Percentiles rank a stretch among this genome's conserved stretches.
Evolutionary conservation across 2,329 filamentous ascomycete genomes (phyloP).

Genomic region (Nemania abortiva): DNA sequence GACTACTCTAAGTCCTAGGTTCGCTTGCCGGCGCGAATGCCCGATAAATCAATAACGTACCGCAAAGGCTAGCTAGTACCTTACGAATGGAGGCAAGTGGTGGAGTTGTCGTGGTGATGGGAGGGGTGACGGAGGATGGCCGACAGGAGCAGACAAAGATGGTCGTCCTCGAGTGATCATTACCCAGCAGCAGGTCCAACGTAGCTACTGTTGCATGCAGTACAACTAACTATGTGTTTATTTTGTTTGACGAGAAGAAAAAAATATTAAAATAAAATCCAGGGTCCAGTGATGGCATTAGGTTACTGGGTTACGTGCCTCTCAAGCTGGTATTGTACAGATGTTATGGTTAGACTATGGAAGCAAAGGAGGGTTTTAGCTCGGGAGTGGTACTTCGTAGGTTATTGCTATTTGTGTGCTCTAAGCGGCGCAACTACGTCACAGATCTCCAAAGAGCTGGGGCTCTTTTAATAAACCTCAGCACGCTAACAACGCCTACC

Average conservation of each 20-base stretch:
- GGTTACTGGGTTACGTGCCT: background rate
- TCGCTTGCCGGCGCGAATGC: conserved; percentile 35
- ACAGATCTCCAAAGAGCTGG: conserved; percentile 30
- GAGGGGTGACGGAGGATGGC: conserved; percentile 16
- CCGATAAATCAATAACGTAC: conserved; percentile 25
- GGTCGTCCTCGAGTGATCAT: conserved; percentile 2
- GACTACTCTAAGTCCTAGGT: conserved; percentile 19
- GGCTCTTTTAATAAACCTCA: conserved; percentile 28
- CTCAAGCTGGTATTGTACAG: conserved; percentile 27
- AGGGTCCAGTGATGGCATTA: conserved; percentile 3
- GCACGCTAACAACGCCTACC: background rate
- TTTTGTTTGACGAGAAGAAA: conserved; percentile 1
- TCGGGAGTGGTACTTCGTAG: conserved; percentile 2
- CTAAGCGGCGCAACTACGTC: conserved; percentile 41
- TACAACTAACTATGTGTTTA: background rate
- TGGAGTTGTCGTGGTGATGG: conserved; percentile 30
- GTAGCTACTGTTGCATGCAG: conserved; percentile 8
- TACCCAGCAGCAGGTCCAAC: conserved; percentile 7
- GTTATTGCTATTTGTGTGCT: conserved; percentile 36
- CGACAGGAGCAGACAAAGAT: conserved; percentile 9
- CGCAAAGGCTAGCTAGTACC: conserved; percentile 28
- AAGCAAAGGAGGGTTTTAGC: conserved; percentile 26
- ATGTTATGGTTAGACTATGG: conserved; percentile 17
- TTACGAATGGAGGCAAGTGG: conserved; percentile 34
- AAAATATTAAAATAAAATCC: background rate